Base-by-base conservation (phyloP, 2,329 filamentous ascomycete species). In the Lojkania enalia region DNA sequence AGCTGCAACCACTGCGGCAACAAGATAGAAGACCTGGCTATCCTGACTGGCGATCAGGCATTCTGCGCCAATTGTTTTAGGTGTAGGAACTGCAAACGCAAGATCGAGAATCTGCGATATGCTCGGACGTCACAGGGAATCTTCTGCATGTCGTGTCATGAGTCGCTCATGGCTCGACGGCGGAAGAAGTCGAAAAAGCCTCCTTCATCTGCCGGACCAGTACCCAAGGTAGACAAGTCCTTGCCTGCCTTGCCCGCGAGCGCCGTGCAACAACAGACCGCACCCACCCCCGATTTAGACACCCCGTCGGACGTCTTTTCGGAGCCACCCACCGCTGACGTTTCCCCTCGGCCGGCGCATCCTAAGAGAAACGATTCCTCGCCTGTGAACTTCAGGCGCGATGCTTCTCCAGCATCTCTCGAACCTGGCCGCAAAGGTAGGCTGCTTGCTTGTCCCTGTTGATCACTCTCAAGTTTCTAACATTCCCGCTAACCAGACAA, bases 141-240 rank as follows among this genome's bases (percentile, higher is more conserved):
- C 60, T 97, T 99, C 68, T 99, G 94, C 75, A 99, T 99, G 94
- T 90, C 86, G 64, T 99, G 94, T 69, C 94, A 99, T 66, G 94
- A 99, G 72, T 94, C 90, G 20, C 74, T 99, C 41, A 97, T 97
- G 90, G 90, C 92, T 38, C 81, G 92, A 52, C 82, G 92, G 54
- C 82, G 90, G 63, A 96, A 97, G 74, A 90, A 89, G 70, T 85
- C 86, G 29, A 90, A 89, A 70, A 69, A 70, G 41, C 60, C 65
- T 2, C 60, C 61, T 12, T 45, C 54, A 11, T 54, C 64, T 39
- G 53, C 58, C n/a, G 57, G 61, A 1, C 54, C 83, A 77, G 39
- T 56, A 9, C 81, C 85, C 15, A 84, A 89, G 51, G 82, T 88
- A 29, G 92, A 99, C 67, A 97, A 97, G 70, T 95, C 90, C 5